Evolutionary conservation across 2,329 filamentous ascomycete genomes (phyloP).

Genomic region (Colletotrichum somersetense): DNA sequence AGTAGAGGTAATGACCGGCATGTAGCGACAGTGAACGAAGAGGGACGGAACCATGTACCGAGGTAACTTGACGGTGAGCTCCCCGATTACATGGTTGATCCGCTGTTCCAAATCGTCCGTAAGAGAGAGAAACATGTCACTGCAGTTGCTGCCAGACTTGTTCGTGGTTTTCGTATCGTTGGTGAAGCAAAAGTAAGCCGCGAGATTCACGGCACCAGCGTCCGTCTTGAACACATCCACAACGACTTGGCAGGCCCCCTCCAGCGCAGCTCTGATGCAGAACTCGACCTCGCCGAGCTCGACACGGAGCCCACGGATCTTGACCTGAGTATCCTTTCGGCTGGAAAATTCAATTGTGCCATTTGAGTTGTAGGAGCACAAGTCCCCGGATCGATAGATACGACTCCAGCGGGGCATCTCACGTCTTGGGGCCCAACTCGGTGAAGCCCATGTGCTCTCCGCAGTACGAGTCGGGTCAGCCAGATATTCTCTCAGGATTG

Average conservation of each 20-base stretch:
- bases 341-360: conserved; percentile 21
- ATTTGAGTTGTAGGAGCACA: conserved; percentile 5
- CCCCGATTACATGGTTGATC: not conserved
- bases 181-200: conserved; percentile 23
- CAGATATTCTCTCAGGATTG: not conserved
- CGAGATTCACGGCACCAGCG: conserved; percentile 12
- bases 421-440: not conserved
- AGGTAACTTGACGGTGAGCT: conserved; percentile 35
- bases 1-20: conserved; percentile 41
- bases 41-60: conserved; percentile 44
- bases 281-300: conserved; percentile 29
- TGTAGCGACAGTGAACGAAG: conserved; percentile 31
- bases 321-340: too few relatives aligned
- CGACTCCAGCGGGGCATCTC: not conserved
- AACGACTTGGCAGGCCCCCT: not conserved
- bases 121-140: conserved; percentile 6
- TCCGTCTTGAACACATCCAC: conserved; percentile 15
- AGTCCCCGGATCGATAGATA: conserved; percentile 34
- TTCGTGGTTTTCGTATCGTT: conserved; percentile 15
- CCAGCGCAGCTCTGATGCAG: not conserved
- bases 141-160: not conserved
- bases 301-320: too few relatives aligned
- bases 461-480: not conserved
- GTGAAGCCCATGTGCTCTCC: not conserved
- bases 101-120: conserved; percentile 7